phyloP scores from a whole-genome alignment of 2,329 filamentous ascomycete species.

The Aspergillus hiratsukae region DNA sequence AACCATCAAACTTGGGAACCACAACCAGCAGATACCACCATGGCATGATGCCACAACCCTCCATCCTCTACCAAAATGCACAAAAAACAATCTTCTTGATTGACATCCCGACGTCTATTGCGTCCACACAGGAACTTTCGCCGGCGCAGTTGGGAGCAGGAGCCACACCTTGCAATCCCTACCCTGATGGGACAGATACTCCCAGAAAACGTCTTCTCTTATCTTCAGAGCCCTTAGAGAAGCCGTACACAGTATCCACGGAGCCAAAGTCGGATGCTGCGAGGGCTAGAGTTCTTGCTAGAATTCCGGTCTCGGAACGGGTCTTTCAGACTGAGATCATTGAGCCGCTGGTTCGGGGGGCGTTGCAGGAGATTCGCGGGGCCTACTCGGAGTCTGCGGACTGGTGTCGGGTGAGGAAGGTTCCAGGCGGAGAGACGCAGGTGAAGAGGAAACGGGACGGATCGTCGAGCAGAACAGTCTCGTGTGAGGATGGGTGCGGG shows the following conservation, averaged over 20 bases:
- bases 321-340: conserved; percentile 25
- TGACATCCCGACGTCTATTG: conserved; percentile 57
- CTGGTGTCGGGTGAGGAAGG: conserved; percentile 33
- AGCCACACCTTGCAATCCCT: background rate
- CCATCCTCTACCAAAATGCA: conserved; percentile 51
- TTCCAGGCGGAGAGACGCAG: conserved; percentile 9
- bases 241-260: conserved; percentile 45
- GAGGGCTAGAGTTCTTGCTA: conserved; percentile 35
- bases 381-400: conserved; percentile 7
- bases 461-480: background rate
- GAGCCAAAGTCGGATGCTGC: conserved; percentile 50
- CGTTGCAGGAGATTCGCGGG: conserved; percentile 31
- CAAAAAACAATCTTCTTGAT: conserved; percentile 46
- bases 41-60: conserved; percentile 12
- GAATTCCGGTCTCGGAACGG: conserved; percentile 30
- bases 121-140: conserved; percentile 45
- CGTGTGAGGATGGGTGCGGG: background rate
- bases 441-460: conserved; percentile 1
- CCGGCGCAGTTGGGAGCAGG: conserved; percentile 1
- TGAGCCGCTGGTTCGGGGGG: conserved; percentile 33
- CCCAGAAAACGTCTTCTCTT: conserved; percentile 28
- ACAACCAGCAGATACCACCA: background rate
- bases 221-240: conserved; percentile 43
- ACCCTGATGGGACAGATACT: conserved; percentile 1
- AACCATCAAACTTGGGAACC: background rate